phyloP scores from a whole-genome alignment of 306 rosid genomes.

The Vigna radiata region DNA sequence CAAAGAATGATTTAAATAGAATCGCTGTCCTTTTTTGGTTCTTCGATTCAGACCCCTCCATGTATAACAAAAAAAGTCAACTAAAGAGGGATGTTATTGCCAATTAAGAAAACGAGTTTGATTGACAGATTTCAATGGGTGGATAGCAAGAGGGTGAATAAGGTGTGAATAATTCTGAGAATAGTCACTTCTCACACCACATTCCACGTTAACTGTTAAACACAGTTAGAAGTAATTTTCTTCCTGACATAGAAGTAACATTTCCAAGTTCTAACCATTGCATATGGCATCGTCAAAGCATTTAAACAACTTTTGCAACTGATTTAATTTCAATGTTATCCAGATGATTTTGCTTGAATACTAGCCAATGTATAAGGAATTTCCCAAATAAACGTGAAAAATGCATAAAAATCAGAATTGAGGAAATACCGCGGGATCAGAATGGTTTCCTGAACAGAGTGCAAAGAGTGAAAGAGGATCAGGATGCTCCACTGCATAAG shows the following conservation, averaged over 20 bases:
- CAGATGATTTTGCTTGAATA: not conserved
- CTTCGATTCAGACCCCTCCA: not conserved
- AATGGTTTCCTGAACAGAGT: conserved; percentile 92
- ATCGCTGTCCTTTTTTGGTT: not conserved
- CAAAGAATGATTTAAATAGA: not conserved
- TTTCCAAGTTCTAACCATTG: not conserved
- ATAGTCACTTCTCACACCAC: not conserved
- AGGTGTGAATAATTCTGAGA: too few species aligned
- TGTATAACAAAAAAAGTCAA: not conserved
- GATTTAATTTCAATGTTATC: not conserved
- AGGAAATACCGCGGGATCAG: conserved; percentile 88
- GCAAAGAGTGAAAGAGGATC: conserved; percentile 93
- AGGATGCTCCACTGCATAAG: conserved; percentile 63
- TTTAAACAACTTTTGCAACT: not conserved
- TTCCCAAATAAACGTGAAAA: not conserved
- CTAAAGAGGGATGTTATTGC: not conserved
- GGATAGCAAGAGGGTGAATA: too few species aligned
- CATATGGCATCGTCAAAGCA: not conserved
- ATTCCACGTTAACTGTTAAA: not conserved
- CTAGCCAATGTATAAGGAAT: not conserved
- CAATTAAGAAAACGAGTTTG: not conserved
- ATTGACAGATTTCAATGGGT: not conserved
- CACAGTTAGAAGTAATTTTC: not conserved
- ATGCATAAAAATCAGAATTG: conserved; percentile 13
- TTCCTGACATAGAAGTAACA: not conserved